phyloP scores from a whole-genome alignment of 148 eudicot genomes.

The Rhododendron mucronatum region DNA sequence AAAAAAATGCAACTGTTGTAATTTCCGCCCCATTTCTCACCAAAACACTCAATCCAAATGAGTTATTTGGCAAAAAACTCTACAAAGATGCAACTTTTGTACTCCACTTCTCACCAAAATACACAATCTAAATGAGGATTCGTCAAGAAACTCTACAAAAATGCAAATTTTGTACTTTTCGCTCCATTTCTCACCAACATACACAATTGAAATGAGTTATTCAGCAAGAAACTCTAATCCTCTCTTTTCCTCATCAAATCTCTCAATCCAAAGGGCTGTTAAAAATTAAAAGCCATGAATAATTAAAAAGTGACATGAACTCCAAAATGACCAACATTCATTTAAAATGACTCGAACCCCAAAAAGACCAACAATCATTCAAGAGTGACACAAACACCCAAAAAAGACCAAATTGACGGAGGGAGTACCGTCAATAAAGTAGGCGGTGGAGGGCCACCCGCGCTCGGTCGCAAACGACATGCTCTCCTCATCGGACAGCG shows the following conservation, averaged over 20 bases:
- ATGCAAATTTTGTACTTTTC: too few species aligned
- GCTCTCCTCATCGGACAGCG: conserved; percentile 42
- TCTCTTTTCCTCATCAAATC: not conserved
- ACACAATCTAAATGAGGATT: too few species aligned
- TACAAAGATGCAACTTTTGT: too few species aligned
- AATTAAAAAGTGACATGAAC: too few species aligned
- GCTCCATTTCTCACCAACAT: not conserved
- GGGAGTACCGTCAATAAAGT: conserved; percentile 40
- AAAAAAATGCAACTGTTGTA: not conserved
- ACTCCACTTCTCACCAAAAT: not conserved
- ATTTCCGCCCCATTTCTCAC: too few species aligned
- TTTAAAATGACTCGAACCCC: not conserved
- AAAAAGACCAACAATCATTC: not conserved
- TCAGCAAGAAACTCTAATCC: not conserved
- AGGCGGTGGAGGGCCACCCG: conserved; percentile 66
- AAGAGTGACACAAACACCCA: not conserved
- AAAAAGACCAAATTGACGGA: not conserved
- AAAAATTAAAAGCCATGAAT: not conserved
- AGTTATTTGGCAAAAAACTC: too few species aligned
- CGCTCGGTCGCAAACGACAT: conserved; percentile 34
- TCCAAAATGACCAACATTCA: too few species aligned
- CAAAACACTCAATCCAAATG: too few species aligned
- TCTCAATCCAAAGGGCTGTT: not conserved
- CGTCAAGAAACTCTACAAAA: too few species aligned
- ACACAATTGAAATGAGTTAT: too few species aligned